These are phyloP conservation scores for Candida argentea DNA, from an alignment of 805 yeast species.

Conservation along the genomic window DNA sequence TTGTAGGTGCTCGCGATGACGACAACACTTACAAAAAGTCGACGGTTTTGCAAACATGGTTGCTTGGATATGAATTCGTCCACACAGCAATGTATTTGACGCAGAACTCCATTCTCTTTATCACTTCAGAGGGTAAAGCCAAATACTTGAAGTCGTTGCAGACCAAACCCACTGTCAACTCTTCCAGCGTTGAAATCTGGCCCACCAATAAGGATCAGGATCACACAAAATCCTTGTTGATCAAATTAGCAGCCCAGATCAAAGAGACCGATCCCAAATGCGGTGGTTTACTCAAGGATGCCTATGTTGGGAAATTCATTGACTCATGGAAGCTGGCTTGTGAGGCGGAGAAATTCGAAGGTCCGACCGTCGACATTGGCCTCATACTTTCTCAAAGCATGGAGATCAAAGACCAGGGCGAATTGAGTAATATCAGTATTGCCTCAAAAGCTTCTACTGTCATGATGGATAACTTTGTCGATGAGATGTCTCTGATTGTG, in stretches of 20 bases:
- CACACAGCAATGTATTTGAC: slow-evolving; percentile 70
- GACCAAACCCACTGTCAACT: slow-evolving; percentile 25
- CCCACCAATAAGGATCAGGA: slow-evolving; percentile 74
- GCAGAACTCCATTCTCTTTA: slow-evolving; percentile 45
- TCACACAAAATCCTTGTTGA: slow-evolving; percentile 59
- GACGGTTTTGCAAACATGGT: slow-evolving; percentile 81
- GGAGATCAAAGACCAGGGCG: slow-evolving; percentile 74
- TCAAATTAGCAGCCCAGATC: slow-evolving; percentile 41
- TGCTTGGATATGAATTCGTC: slow-evolving; percentile 92
- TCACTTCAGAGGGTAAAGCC: slow-evolving; percentile 80
- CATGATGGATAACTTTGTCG: slow-evolving; percentile 73
- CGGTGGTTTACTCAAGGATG: slow-evolving; percentile 69
- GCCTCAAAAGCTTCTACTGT: slow-evolving; percentile 74
- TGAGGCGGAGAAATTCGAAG: slow-evolving; percentile 11
- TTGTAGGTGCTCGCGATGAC: slow-evolving; percentile 79
- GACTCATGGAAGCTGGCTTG: slow-evolving; percentile 57
- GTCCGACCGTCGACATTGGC: slow-evolving; percentile 37
- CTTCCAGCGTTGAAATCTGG: slow-evolving; percentile 45
- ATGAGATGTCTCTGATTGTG: slow-evolving; percentile 77
- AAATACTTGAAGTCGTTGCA: slow-evolving; percentile 60
- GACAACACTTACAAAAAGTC: slow-evolving; percentile 87
- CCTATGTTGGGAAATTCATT: slow-evolving; percentile 74
- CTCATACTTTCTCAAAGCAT: slow-evolving; percentile 44
- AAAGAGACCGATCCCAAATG: slow-evolving; percentile 30
- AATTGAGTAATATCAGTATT: slow-evolving; percentile 48